These are phyloP conservation scores for Craterostigma plantagineum DNA, from an alignment of 257 asterid species.

Conservation along the genomic window DNA sequence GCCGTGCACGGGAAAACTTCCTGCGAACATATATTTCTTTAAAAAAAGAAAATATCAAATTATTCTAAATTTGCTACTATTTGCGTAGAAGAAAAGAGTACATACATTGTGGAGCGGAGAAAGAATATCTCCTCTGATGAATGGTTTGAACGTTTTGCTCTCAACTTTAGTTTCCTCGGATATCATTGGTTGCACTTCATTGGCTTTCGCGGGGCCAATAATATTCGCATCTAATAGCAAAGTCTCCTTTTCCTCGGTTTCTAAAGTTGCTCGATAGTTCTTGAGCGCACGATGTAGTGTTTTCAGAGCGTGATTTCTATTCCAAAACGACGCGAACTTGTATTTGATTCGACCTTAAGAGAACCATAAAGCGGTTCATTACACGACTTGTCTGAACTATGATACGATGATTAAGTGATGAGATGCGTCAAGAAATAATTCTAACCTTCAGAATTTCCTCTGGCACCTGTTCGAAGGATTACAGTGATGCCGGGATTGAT, in stretches of 20 bases:
- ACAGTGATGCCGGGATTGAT: conserved; percentile 79
- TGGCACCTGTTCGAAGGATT: conserved; percentile 71
- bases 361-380: conserved; percentile 1
- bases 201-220: conserved; percentile 34
- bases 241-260: conserved; percentile 75
- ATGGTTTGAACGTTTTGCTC: conserved; percentile 38
- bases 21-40: conserved; percentile 21
- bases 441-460: conserved; percentile 86
- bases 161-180: conserved; percentile 28
- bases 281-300: conserved; percentile 47
- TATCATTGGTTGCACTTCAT: conserved; percentile 19
- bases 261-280: conserved; percentile 39
- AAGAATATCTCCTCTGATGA: conserved; percentile 76
- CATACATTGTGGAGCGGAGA: conserved; percentile 47
- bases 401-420: background rate
- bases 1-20: conserved; percentile 70
- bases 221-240: conserved; percentile 28
- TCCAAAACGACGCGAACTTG: conserved; percentile 97
- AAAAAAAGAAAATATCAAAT: too few relatives aligned
- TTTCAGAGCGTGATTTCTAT: conserved; percentile 64
- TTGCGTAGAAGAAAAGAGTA: conserved; percentile 2
- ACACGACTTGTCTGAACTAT: conserved; percentile 8
- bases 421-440: conserved; percentile 4
- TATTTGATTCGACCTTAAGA: conserved; percentile 79
- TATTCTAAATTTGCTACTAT: too few relatives aligned